phyloP scores from a whole-genome alignment of 1,139 yeast genomes.

The Meyerozyma sp. region DNA sequence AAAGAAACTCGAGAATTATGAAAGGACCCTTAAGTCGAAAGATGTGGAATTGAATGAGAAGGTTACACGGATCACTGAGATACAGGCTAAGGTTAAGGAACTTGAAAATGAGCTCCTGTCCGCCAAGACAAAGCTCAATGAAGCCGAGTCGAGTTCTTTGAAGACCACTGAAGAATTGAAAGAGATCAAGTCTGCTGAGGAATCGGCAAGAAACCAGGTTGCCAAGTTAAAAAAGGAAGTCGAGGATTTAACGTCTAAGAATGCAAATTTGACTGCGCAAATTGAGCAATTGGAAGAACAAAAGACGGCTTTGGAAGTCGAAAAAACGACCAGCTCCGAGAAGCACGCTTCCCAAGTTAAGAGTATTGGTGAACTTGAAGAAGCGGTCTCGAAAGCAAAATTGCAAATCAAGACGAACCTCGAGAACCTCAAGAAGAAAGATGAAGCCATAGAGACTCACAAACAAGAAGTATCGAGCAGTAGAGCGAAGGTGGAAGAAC shows the following conservation, averaged over 20 bases:
- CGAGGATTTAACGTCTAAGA: not conserved
- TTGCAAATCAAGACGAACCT: not conserved
- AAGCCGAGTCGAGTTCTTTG: not conserved
- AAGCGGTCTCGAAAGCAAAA: not conserved
- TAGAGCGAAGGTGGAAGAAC: not conserved
- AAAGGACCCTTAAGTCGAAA: not conserved
- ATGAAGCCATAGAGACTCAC: constrained; percentile 1
- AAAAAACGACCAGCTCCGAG: not conserved
- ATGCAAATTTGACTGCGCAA: constrained; percentile 1
- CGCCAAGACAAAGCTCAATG: not conserved
- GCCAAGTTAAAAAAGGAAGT: not conserved
- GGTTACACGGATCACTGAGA: not conserved
- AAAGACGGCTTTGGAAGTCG: not conserved
- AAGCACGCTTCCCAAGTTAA: not conserved
- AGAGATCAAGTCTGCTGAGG: not conserved
- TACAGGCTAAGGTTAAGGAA: not conserved
- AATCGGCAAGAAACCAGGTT: not conserved
- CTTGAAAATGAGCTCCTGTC: not conserved
- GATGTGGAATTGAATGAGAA: not conserved
- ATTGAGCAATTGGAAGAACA: not conserved
- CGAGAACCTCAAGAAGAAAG: not conserved
- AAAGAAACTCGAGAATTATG: not conserved
- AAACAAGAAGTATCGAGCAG: not conserved
- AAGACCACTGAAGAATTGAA: not conserved
- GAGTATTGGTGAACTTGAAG: not conserved